These are phyloP conservation scores for Hypomontagnella submonticulosa DNA, from an alignment of 495 filamentous ascomycete genomes.

Conservation along the genomic window DNA sequence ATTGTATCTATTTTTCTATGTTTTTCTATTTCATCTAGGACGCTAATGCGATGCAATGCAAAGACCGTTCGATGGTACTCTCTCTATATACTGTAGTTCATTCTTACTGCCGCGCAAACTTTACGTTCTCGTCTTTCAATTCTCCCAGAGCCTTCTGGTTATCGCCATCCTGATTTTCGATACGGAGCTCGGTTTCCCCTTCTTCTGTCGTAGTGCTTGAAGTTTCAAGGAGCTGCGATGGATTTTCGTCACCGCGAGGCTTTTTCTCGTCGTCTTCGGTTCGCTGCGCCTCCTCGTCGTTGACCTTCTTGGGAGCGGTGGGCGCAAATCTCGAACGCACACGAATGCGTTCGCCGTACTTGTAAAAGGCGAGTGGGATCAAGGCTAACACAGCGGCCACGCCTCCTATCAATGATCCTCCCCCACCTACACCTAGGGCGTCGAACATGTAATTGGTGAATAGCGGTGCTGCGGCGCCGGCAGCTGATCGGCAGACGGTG, in stretches of 20 bases:
- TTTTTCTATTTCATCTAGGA: too few relatives aligned
- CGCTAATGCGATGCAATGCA: too few relatives aligned
- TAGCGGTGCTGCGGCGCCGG: conserved; percentile 69
- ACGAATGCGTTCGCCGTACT: conserved; percentile 61
- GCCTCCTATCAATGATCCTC: conserved; percentile 60
- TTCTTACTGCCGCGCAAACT: neutral
- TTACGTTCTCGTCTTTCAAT: conserved; percentile 6
- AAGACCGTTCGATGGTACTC: neutral
- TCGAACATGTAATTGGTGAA: conserved; percentile 74
- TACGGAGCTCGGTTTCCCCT: neutral
- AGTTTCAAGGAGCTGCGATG: conserved; percentile 7
- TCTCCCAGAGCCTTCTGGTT: conserved; percentile 4
- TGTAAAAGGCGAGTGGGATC: conserved; percentile 64
- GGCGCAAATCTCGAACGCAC: conserved; percentile 52
- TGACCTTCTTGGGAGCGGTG: conserved; percentile 34
- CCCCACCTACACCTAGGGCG: conserved; percentile 60
- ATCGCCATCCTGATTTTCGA: conserved; percentile 15
- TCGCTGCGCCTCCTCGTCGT: conserved; percentile 36
- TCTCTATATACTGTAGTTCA: neutral
- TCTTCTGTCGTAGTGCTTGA: conserved; percentile 26
- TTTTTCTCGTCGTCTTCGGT: conserved; percentile 12
- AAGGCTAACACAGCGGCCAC: conserved; percentile 56
- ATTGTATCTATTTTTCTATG: too few relatives aligned
- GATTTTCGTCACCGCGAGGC: conserved; percentile 20
- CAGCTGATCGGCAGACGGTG: conserved; percentile 65